phyloP scores from a whole-genome alignment of 495 filamentous ascomycete genomes.

The Aspergillus steynii region DNA sequence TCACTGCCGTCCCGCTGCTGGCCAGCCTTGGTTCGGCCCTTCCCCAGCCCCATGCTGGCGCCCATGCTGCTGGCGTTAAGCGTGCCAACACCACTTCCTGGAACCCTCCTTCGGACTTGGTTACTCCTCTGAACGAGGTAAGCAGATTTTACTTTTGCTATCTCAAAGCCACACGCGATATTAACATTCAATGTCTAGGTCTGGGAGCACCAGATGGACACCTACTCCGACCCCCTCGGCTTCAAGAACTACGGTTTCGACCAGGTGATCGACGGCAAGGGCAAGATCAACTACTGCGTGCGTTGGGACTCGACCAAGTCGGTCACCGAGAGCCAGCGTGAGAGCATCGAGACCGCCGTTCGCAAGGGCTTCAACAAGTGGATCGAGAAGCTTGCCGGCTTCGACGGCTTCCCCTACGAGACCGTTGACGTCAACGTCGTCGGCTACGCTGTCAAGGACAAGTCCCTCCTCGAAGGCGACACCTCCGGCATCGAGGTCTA shows the following conservation, averaged over 20 bases:
- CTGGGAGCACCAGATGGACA: slow-evolving; percentile 18
- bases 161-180: neutral
- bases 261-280: slow-evolving; percentile 19
- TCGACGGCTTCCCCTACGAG: slow-evolving; percentile 20
- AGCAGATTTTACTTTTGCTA: neutral
- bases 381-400: slow-evolving; percentile 17
- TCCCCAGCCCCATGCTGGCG: neutral
- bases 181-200: slow-evolving; percentile 11
- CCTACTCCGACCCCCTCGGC: slow-evolving; percentile 19
- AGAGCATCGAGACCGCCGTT: slow-evolving; percentile 12
- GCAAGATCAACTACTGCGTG: slow-evolving; percentile 24
- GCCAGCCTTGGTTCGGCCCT: slow-evolving; percentile 19
- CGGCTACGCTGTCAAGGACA: slow-evolving; percentile 17
- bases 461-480: slow-evolving; percentile 15
- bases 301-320: slow-evolving; percentile 17
- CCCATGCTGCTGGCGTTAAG: neutral
- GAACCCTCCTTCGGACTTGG: slow-evolving; percentile 17
- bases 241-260: slow-evolving; percentile 24
- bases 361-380: slow-evolving; percentile 21
- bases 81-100: slow-evolving; percentile 10
- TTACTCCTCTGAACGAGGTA: slow-evolving; percentile 19
- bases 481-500: slow-evolving; percentile 20
- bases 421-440: slow-evolving; percentile 20
- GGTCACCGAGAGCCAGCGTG: slow-evolving; percentile 13
- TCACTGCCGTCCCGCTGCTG: slow-evolving; percentile 22